Percentiles rank a stretch among this genome's conserved stretches.
Conservation (phyloP, 163 green algal genomes). For the Chlorella variabilis region DNA sequence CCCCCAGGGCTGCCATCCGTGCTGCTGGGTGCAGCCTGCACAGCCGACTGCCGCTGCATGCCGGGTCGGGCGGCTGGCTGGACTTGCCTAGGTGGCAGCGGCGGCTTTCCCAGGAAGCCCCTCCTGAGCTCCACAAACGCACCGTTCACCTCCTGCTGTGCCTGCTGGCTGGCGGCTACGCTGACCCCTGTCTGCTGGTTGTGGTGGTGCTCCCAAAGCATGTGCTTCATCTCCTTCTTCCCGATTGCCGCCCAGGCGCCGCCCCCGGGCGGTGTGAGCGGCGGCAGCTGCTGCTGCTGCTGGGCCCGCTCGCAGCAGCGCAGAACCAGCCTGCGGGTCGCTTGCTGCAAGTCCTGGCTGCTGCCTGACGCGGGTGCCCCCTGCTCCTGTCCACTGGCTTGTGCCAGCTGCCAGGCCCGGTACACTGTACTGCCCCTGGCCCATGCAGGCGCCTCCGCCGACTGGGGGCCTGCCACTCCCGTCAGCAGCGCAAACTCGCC, state of each 20-base stretch:
- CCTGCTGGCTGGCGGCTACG: not conserved
- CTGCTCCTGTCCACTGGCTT: not conserved
- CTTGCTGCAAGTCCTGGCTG: not conserved
- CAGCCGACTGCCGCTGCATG: no score
- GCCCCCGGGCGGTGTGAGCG: not conserved
- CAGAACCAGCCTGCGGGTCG: slow-evolving; percentile 3
- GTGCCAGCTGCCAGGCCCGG: slow-evolving; percentile 8
- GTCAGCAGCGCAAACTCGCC: slow-evolving; percentile 34
- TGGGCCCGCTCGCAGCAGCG: slow-evolving; percentile 21
- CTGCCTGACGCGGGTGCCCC: not conserved
- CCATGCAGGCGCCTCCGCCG: not conserved
- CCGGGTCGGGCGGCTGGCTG: not conserved
- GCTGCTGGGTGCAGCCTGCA: no score
- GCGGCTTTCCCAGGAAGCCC: not conserved
- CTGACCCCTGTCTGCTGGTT: not conserved
- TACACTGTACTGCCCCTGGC: not conserved
- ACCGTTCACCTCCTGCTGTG: not conserved
- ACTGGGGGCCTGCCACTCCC: not conserved
- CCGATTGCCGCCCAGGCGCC: slow-evolving; percentile 23
- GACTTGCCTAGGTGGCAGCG: not conserved
- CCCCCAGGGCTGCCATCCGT: no score
- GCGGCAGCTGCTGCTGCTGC: slow-evolving; percentile 17
- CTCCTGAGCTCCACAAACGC: not conserved
- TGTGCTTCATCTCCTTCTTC: not conserved
- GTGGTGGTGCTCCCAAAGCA: not conserved